Evolutionary conservation across 1,284 basidiomycete species (phyloP), one percentile per base, ranked within the genome.

Genomic region (Sanguinoderma infundibulare): DNA sequence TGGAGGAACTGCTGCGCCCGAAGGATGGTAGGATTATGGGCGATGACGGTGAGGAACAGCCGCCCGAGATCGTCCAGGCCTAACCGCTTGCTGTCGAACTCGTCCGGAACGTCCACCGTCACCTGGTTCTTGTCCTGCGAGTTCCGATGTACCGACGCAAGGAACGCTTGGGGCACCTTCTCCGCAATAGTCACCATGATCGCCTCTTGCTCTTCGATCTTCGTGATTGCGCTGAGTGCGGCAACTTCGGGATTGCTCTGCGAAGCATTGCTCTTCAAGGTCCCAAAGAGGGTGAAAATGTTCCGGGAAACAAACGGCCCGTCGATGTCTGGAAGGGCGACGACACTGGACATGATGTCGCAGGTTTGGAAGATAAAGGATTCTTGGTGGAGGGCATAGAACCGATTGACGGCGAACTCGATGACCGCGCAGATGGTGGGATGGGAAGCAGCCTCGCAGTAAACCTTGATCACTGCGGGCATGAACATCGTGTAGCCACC

Each of bases 41-140:
- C 91, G 58, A 94, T 92, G 62, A 93, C 88, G 2, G 91, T 94
- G 34, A 94, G 80, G 69, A 93, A 86, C 14, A 94, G 79, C 26
- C 86, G 83, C 35, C 92, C 83, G 42, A 94, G 81, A 68, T 94
- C 83, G 60, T 90, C 89, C 64, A 87, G 79, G 9, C 79, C 80
- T 24, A 94, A 81, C 2, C 81, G 74, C 61, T 79, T 80, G 32
- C 80, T 79, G 70, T 89, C 87, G 62, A 89, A 88, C 69, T 87
- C 84, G 47, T 90, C 83, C 0, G 80, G 85, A 54, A 85, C 76
- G 44, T 83, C 78, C 61, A 85, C 73, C 8, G 67, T 67, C 15
- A 69, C 58, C 26, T 71, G 65, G 24, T 64, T 61, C 46, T 69
- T 69, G 22, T 68, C 71, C 34, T 64, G 60, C 2, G 60, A 53